A percentile compares a stretch with the other conserved stretches of the same genome.
phyloP scores from a whole-genome alignment of 2,329 filamentous ascomycete genomes.

The Cladosporium cucumerinum region DNA sequence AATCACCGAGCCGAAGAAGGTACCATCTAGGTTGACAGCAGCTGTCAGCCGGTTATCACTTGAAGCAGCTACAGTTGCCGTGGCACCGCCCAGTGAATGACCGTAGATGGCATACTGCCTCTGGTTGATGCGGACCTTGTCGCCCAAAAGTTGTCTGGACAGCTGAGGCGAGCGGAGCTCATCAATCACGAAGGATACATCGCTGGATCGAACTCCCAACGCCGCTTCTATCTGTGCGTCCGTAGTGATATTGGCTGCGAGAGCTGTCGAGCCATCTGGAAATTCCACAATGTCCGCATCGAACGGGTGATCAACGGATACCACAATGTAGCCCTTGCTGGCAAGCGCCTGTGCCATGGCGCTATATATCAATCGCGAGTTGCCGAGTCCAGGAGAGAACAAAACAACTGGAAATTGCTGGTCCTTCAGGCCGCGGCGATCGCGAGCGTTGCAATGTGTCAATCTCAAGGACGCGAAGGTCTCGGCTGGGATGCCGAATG shows the following conservation, averaged over 20 bases:
- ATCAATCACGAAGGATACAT: slow-evolving; percentile 40
- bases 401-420: slow-evolving; percentile 32
- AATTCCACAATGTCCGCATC: slow-evolving; percentile 48
- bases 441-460: slow-evolving; percentile 9
- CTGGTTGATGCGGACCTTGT: slow-evolving; percentile 25
- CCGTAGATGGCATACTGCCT: slow-evolving; percentile 38
- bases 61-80: slow-evolving; percentile 35
- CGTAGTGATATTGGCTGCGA: slow-evolving; percentile 24
- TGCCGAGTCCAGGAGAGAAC: slow-evolving; percentile 47
- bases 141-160: not conserved
- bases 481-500: slow-evolving; percentile 17
- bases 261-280: slow-evolving; percentile 41
- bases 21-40: slow-evolving; percentile 45
- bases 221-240: slow-evolving; percentile 11
- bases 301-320: slow-evolving; percentile 50
- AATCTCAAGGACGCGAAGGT: slow-evolving; percentile 18
- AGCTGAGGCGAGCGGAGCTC: slow-evolving; percentile 23
- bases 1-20: slow-evolving; percentile 11
- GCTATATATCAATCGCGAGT: slow-evolving; percentile 44
- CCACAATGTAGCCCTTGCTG: slow-evolving; percentile 46
- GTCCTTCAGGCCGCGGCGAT: slow-evolving; percentile 10
- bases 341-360: slow-evolving; percentile 46
- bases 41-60: slow-evolving; percentile 36
- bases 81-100: slow-evolving; percentile 34
- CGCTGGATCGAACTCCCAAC: slow-evolving; percentile 25